Base-by-base conservation (phyloP, 2,329 filamentous ascomycete species). In the Ascosphaera pollenicola region DNA sequence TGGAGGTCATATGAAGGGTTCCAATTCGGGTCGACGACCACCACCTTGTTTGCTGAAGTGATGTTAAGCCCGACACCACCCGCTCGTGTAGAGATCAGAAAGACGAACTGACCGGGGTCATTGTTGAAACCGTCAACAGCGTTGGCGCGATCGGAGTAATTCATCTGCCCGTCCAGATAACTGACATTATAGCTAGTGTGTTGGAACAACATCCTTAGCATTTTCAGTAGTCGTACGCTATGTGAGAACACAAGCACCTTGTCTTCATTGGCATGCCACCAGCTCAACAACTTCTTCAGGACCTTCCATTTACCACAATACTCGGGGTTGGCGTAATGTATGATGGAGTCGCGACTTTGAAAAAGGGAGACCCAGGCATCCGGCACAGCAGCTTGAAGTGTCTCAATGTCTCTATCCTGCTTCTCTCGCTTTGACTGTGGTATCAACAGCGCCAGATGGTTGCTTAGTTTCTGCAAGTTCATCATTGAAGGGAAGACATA, bases 261-360 rank as follows among this genome's bases (percentile, higher is more conserved):
- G 53, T 94, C 85, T 0, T 66, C 64, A 0, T 79, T 84, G 11
- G 70, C 65, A 52, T 93, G 73, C 89, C 89, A 98, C 55, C 89
- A 87, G 40, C 75, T 76, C 5, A 98, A 68, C 3, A 98, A 63
- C 48, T 82, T 85, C 54, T 76, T 81, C 21, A 98, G 57, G 1
- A 98, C 73, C 51, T 82, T 84, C 89, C 89, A 98, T 57, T 98
- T 98, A 3, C 89, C 89, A 51, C 89, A 98, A 46, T 85, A 94
- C 41, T 91, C 79, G 0, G 82, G 78, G 48, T 93, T 84, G 1
- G 84, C 77, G 38, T 84, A 76, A 48, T 78, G 79, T 38, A 80
- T 59, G 42, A 95, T 77, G 7, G 74, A 81, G 48, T 93, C 82
- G 35, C 82, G 70, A 16, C 77, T 71, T 8, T 64, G 63, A 51